Percentiles rank a stretch among this genome's conserved stretches.
Conservation (phyloP, 129 eudicot genomes). For the Smallanthus sonchifolius region DNA sequence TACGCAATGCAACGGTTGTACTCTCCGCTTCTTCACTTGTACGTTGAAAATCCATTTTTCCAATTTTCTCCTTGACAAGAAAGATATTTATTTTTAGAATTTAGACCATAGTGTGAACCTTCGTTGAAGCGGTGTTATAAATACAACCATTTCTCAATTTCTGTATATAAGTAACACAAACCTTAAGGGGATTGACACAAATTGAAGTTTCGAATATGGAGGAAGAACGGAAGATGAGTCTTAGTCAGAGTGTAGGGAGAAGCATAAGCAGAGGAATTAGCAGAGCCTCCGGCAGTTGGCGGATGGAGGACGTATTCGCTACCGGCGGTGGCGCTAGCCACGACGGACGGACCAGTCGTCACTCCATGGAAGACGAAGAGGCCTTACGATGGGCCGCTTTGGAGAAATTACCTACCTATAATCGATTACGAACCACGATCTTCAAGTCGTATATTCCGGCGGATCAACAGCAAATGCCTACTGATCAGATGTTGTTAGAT, state of each 20-base stretch:
- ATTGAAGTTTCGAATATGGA: slow-evolving; percentile 10
- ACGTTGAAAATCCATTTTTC: background rate
- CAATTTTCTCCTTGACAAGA: background rate
- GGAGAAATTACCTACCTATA: slow-evolving; percentile 52
- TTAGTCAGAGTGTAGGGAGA: slow-evolving; percentile 15
- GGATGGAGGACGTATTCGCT: slow-evolving; percentile 28
- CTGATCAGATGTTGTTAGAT: slow-evolving; percentile 38
- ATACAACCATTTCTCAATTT: background rate
- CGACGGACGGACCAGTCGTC: slow-evolving; percentile 32
- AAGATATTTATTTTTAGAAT: background rate
- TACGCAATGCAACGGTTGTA: background rate
- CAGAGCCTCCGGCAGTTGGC: slow-evolving; percentile 23
- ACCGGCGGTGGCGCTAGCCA: slow-evolving; percentile 26
- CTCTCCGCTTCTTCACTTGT: background rate
- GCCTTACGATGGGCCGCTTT: slow-evolving; percentile 63
- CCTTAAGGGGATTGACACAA: background rate
- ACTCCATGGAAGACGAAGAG: slow-evolving; percentile 51
- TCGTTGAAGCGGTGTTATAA: background rate
- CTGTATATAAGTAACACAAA: background rate
- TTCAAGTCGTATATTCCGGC: slow-evolving; percentile 34
- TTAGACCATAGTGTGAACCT: background rate
- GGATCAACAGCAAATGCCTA: background rate
- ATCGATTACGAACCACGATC: slow-evolving; percentile 62
- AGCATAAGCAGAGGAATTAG: slow-evolving; percentile 22
- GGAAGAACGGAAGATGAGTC: slow-evolving; percentile 9